These are phyloP conservation scores for Metschnikowia santaceciliae DNA, from an alignment of 805 yeast genomes.

Conservation along the genomic window DNA sequence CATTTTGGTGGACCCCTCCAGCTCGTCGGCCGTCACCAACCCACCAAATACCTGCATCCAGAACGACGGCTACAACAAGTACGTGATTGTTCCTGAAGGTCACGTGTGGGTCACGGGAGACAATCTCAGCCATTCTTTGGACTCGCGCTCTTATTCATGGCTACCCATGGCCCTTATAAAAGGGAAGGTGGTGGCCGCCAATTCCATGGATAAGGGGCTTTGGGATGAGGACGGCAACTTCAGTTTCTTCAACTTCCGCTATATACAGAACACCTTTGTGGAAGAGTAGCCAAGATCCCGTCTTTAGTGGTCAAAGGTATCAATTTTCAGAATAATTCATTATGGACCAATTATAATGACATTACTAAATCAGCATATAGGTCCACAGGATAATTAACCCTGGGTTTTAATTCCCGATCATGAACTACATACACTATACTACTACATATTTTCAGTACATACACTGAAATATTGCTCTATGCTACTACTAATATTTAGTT, in stretches of 20 bases:
- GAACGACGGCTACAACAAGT: constrained; percentile 48
- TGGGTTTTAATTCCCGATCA: too few relatives aligned
- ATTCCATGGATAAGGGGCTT: constrained; percentile 45
- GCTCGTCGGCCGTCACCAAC: constrained; percentile 42
- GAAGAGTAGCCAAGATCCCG: constrained; percentile 22
- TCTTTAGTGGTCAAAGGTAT: too few relatives aligned
- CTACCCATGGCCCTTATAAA: constrained; percentile 83
- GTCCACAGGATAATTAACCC: too few relatives aligned
- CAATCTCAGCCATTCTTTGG: constrained; percentile 80
- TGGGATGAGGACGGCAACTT: constrained; percentile 30
- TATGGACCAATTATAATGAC: too few relatives aligned
- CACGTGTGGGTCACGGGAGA: constrained; percentile 98
- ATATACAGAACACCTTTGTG: constrained; percentile 49
- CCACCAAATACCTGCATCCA: constrained; percentile 21
- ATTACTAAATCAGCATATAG: too few relatives aligned
- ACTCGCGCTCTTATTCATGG: constrained; percentile 85
- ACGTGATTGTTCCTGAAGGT: constrained; percentile 81
- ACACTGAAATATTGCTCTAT: too few relatives aligned
- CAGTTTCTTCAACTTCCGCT: constrained; percentile 50
- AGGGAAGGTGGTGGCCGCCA: constrained; percentile 80
- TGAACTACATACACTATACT: too few relatives aligned
- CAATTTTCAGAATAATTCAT: too few relatives aligned
- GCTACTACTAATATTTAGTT: too few relatives aligned
- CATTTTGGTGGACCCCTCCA: constrained; percentile 75
- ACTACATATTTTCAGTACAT: too few relatives aligned